phyloP scores from a whole-genome alignment of 169 alveolate genomes.

The Plasmodium knowlesi region DNA sequence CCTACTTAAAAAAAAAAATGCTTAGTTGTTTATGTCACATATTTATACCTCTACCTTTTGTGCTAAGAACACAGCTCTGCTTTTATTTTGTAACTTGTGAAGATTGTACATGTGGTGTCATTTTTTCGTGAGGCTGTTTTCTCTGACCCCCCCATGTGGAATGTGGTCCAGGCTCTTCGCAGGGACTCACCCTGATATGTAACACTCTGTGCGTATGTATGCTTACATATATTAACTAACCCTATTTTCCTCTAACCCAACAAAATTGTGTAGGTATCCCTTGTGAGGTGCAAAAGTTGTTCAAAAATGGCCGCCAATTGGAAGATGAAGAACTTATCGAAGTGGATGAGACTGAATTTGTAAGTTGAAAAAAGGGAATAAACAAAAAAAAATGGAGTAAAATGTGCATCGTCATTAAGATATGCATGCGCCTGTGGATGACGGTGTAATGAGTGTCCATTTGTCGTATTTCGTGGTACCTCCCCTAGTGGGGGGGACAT shows the following conservation, averaged over 20 bases:
- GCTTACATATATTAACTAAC: background rate
- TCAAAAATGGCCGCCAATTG: slow-evolving; percentile 64
- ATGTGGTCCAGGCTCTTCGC: background rate
- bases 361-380: slow-evolving; percentile 22
- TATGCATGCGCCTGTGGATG: background rate
- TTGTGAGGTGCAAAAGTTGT: slow-evolving; percentile 54
- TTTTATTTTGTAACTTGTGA: background rate
- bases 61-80: background rate
- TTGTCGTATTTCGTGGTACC: background rate
- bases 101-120: background rate
- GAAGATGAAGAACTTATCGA: slow-evolving; percentile 65
- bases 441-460: background rate
- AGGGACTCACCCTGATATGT: background rate
- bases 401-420: background rate
- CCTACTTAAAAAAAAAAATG: background rate
- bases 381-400: background rate
- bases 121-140: background rate
- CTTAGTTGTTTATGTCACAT: background rate
- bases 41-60: background rate
- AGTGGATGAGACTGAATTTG: slow-evolving; percentile 44
- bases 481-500: background rate
- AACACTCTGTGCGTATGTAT: background rate
- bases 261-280: slow-evolving; percentile 66
- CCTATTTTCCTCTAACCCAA: background rate
- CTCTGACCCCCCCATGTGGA: background rate